These are phyloP conservation scores for Penicillium paxilli DNA, from an alignment of 495 filamentous ascomycete species.

Conservation along the genomic window DNA sequence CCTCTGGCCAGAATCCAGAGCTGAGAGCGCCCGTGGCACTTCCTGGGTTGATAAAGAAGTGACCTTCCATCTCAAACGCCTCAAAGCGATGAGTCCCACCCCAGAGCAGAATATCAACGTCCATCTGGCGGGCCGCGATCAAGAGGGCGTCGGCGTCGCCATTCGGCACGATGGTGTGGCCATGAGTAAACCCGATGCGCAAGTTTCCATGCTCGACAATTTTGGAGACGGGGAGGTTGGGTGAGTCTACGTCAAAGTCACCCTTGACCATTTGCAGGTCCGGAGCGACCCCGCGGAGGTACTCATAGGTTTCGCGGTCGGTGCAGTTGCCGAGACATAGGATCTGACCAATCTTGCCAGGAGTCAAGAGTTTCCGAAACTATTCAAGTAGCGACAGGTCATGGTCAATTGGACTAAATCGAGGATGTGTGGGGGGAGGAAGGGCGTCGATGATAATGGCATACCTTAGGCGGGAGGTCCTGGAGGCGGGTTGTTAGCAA, in stretches of 20 bases:
- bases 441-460: neutral
- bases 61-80: conserved; percentile 97
- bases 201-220: conserved; percentile 92
- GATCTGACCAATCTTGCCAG: conserved; percentile 97
- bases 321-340: conserved; percentile 97
- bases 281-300: conserved; percentile 85
- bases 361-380: conserved; percentile 98
- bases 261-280: conserved; percentile 96
- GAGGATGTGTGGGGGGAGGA: conserved; percentile 2
- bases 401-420: neutral
- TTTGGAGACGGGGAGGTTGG: conserved; percentile 86
- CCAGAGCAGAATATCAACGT: conserved; percentile 96
- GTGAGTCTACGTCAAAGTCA: conserved; percentile 89
- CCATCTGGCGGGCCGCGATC: conserved; percentile 91
- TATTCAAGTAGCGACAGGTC: conserved; percentile 31
- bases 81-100: conserved; percentile 97
- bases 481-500: conserved; percentile 32
- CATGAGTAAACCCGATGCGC: conserved; percentile 95
- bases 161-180: conserved; percentile 89
- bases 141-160: conserved; percentile 89
- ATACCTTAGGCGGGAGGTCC: conserved; percentile 91
- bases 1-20: conserved; percentile 67
- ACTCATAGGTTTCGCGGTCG: conserved; percentile 90
- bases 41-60: conserved; percentile 99
- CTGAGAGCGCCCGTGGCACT: conserved; percentile 85